Evolutionary conservation across 164 flowering plant genomes (phyloP).

Genomic region (Aristolochia contorta): DNA sequence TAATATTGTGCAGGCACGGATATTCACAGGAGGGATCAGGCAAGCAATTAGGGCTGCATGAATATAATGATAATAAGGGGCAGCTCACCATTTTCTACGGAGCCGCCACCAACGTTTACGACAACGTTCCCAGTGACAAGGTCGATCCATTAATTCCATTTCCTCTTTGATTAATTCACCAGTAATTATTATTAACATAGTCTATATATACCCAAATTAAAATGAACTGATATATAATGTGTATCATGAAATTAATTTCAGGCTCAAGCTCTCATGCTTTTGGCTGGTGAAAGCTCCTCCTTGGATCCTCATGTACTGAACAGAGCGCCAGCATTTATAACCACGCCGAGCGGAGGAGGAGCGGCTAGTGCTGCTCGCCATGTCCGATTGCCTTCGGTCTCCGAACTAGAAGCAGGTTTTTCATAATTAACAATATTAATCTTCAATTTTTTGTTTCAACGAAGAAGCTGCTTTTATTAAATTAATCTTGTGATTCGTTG

Average conservation of each 20-base stretch:
- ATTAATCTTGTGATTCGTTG: too few relatives aligned
- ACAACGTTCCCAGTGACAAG: constrained; percentile 23
- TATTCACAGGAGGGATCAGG: too few relatives aligned
- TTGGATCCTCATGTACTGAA: neutral
- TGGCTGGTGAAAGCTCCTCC: constrained; percentile 15
- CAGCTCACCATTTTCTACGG: constrained; percentile 32
- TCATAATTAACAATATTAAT: too few relatives aligned
- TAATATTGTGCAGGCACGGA: too few relatives aligned
- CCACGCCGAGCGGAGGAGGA: neutral
- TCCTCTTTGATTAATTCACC: neutral
- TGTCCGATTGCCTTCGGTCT: constrained; percentile 1
- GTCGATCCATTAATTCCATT: constrained; percentile 2
- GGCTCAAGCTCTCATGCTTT: constrained; percentile 24
- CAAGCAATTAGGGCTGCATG: too few relatives aligned
- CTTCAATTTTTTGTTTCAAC: neutral
- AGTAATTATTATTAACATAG: too few relatives aligned
- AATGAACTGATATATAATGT: neutral
- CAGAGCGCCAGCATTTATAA: neutral
- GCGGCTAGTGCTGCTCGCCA: too few relatives aligned
- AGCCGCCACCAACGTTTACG: constrained; percentile 20
- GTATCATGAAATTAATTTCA: constrained; percentile 3
- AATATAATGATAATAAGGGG: too few relatives aligned
- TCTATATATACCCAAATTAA: neutral
- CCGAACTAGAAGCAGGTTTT: constrained; percentile 17
- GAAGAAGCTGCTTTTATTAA: too few relatives aligned